phyloP scores from a whole-genome alignment of 805 yeast species.

The Brettanomyces bruxellensis region DNA sequence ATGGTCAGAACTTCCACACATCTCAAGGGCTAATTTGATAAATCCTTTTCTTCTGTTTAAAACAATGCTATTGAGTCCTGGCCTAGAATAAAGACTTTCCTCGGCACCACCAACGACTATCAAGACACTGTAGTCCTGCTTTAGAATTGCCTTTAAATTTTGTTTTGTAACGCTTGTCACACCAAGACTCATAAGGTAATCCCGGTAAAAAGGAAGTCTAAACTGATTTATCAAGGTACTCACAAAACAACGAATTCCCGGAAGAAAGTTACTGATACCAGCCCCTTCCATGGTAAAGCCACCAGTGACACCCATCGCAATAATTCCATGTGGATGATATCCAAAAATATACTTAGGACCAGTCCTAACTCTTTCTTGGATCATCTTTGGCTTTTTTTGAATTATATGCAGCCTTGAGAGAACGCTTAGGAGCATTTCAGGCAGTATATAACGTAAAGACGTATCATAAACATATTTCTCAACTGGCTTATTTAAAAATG shows the following conservation, averaged over 20 bases:
- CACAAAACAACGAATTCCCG: slow-evolving; percentile 73
- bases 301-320: slow-evolving; percentile 84
- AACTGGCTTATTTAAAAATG: slow-evolving; percentile 33
- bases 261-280: slow-evolving; percentile 56
- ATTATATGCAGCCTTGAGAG: slow-evolving; percentile 1
- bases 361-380: slow-evolving; percentile 26
- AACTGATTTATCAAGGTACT: slow-evolving; percentile 80
- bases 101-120: slow-evolving; percentile 94
- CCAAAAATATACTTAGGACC: slow-evolving; percentile 83
- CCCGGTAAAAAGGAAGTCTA: slow-evolving; percentile 73
- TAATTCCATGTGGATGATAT: slow-evolving; percentile 92
- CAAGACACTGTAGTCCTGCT: slow-evolving; percentile 63
- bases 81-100: slow-evolving; percentile 63
- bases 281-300: slow-evolving; percentile 78
- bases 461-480: slow-evolving; percentile 5
- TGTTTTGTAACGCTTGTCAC: slow-evolving; percentile 71
- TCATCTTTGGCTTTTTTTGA: not conserved
- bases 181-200: slow-evolving; percentile 72
- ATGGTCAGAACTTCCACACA: slow-evolving; percentile 19
- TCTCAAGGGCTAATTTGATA: slow-evolving; percentile 70
- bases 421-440: not conserved
- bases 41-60: slow-evolving; percentile 77
- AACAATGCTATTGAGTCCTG: slow-evolving; percentile 58
- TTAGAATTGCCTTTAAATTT: slow-evolving; percentile 57
- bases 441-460: slow-evolving; percentile 1